Percentiles rank a stretch among this genome's conserved stretches.
phyloP scores from a whole-genome alignment of 164 flowering plant species.

The Vitis amurensis region DNA sequence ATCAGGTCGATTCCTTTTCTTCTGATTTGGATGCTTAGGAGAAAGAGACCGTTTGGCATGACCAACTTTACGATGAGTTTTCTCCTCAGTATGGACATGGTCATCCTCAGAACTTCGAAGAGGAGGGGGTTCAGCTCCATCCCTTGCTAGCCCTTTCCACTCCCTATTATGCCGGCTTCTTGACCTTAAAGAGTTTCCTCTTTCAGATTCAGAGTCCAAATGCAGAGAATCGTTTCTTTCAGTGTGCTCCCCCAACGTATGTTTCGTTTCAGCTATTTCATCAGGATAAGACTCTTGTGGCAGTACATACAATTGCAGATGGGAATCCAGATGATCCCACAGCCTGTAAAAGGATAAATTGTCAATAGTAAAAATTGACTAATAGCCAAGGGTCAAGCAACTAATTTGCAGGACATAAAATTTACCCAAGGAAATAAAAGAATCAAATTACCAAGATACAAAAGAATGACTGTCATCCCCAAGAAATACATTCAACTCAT shows the following conservation, averaged over 20 bases:
- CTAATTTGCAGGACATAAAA: not conserved
- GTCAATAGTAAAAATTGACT: conserved; percentile 2
- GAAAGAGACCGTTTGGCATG: conserved; percentile 42
- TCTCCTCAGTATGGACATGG: conserved; percentile 30
- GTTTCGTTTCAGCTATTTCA: conserved; percentile 36
- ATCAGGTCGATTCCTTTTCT: conserved; percentile 54
- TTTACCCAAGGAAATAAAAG: not conserved
- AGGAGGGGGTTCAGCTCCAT: conserved; percentile 59
- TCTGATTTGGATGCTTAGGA: conserved; percentile 36
- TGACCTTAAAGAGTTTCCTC: conserved; percentile 32
- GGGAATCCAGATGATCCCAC: conserved; percentile 84
- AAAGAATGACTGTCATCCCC: conserved; percentile 84
- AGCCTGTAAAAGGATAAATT: conserved; percentile 51
- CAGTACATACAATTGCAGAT: conserved; percentile 56
- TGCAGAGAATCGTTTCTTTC: conserved; percentile 24
- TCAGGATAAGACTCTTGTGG: conserved; percentile 33
- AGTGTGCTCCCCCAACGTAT: conserved; percentile 16
- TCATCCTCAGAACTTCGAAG: conserved; percentile 51
- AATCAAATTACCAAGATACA: conserved; percentile 65
- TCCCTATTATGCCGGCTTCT: conserved; percentile 57
- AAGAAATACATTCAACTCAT: conserved; percentile 86
- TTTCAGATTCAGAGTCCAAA: conserved; percentile 46
- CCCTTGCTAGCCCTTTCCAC: conserved; percentile 57
- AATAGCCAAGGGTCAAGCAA: not conserved
- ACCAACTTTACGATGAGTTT: conserved; percentile 24